phyloP scores from a whole-genome alignment of 2,329 filamentous ascomycete genomes.

The Orbilia oligospora region DNA sequence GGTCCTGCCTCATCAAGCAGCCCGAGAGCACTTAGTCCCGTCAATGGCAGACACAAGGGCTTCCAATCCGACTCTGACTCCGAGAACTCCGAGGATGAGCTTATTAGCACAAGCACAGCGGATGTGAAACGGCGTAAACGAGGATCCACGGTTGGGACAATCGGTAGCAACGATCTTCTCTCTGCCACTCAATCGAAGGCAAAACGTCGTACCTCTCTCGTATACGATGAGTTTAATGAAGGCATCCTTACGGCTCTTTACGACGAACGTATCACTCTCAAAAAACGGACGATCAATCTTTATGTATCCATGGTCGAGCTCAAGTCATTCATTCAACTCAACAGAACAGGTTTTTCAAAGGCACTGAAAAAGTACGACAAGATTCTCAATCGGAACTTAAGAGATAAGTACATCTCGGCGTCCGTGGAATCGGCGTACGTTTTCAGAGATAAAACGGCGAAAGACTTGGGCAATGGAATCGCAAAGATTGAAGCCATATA shows the following conservation, averaged over 20 bases:
- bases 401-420: conserved; percentile 80
- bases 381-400: conserved; percentile 85
- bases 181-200: conserved; percentile 14
- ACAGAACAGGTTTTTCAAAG: conserved; percentile 96
- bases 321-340: conserved; percentile 95
- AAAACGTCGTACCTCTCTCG: conserved; percentile 64
- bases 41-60: conserved; percentile 27
- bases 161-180: conserved; percentile 55
- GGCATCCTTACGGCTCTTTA: conserved; percentile 78
- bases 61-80: conserved; percentile 58
- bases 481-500: conserved; percentile 83
- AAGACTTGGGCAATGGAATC: conserved; percentile 79
- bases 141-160: conserved; percentile 36
- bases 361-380: conserved; percentile 99
- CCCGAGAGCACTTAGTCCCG: conserved; percentile 38
- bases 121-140: conserved; percentile 42
- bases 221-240: conserved; percentile 84
- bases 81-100: conserved; percentile 55
- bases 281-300: conserved; percentile 87
- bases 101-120: conserved; percentile 37
- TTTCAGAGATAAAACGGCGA: conserved; percentile 81
- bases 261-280: conserved; percentile 83
- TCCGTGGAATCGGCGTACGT: conserved; percentile 84
- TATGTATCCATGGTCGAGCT: conserved; percentile 96
- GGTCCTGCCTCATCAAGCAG: conserved; percentile 15